These are phyloP conservation scores for Exophiala calicioides DNA, from an alignment of 2,329 filamentous ascomycete species.

Conservation along the genomic window DNA sequence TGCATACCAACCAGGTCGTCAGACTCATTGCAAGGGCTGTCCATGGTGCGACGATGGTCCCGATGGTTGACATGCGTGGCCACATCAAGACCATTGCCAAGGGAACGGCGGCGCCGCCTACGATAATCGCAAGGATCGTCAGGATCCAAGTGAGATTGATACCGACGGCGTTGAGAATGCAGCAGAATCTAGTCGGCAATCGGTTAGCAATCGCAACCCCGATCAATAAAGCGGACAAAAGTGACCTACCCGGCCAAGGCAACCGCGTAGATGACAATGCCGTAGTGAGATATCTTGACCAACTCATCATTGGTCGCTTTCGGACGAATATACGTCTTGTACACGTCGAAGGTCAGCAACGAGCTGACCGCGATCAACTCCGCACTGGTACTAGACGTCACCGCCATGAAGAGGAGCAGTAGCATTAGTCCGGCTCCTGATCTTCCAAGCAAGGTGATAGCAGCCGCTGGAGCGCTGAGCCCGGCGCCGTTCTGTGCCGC, in stretches of 20 bases:
- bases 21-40: conserved; percentile 68
- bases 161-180: conserved; percentile 9
- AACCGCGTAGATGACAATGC: conserved; percentile 73
- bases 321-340: conserved; percentile 82
- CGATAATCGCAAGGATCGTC: conserved; percentile 71
- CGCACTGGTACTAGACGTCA: conserved; percentile 78
- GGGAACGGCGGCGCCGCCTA: conserved; percentile 83
- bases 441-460: conserved; percentile 76
- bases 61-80: conserved; percentile 74
- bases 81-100: conserved; percentile 80
- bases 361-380: conserved; percentile 85
- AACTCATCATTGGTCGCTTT: conserved; percentile 70
- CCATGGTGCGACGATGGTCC: conserved; percentile 69
- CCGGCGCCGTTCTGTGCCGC: conserved; percentile 75
- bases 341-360: conserved; percentile 85
- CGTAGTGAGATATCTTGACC: conserved; percentile 74
- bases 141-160: conserved; percentile 14
- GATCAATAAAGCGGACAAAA: conserved; percentile 59
- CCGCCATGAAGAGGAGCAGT: conserved; percentile 84
- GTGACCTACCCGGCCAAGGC: conserved; percentile 70
- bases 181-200: conserved; percentile 60
- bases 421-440: conserved; percentile 77
- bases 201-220: conserved; percentile 72
- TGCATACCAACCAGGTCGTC: conserved; percentile 75
- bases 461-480: conserved; percentile 79